phyloP scores from a whole-genome alignment of 371 early-diverging fungal genomes.

The Phascolomyces articulosus region DNA sequence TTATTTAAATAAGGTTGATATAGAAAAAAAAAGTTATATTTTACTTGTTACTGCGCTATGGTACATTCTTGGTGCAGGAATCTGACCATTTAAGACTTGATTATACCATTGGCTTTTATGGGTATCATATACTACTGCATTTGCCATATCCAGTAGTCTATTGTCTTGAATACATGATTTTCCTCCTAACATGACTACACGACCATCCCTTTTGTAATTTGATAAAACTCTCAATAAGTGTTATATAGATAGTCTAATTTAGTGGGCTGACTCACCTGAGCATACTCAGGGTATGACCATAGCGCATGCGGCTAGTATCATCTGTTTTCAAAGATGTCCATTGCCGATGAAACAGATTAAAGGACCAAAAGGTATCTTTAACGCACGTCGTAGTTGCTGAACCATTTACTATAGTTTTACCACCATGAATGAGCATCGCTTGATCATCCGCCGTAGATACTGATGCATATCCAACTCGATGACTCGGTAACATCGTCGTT shows the following conservation, averaged over 20 bases:
- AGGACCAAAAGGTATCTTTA: constrained; percentile 8
- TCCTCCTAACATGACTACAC: constrained; percentile 10
- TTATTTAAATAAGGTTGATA: neutral
- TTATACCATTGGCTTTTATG: constrained; percentile 18
- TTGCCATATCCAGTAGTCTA: constrained; percentile 6
- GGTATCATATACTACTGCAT: constrained; percentile 25
- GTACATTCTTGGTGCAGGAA: constrained; percentile 27
- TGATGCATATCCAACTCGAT: neutral
- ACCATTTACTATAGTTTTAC: neutral
- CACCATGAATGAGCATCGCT: neutral
- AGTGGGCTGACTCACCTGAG: constrained; percentile 18
- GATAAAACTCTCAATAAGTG: neutral
- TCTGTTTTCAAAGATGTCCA: constrained; percentile 4
- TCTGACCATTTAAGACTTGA: constrained; percentile 19
- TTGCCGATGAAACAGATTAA: neutral
- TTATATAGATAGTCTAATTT: no score
- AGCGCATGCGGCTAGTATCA: neutral
- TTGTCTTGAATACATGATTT: neutral
- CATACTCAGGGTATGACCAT: constrained; percentile 15
- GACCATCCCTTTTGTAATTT: neutral
- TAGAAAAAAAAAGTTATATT: neutral
- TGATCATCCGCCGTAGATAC: neutral
- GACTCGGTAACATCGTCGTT: neutral
- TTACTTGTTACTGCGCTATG: constrained; percentile 41
- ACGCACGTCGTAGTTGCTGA: neutral